Conservation (phyloP, 176 grass and related monocot species). For the Leersia perrieri region DNA sequence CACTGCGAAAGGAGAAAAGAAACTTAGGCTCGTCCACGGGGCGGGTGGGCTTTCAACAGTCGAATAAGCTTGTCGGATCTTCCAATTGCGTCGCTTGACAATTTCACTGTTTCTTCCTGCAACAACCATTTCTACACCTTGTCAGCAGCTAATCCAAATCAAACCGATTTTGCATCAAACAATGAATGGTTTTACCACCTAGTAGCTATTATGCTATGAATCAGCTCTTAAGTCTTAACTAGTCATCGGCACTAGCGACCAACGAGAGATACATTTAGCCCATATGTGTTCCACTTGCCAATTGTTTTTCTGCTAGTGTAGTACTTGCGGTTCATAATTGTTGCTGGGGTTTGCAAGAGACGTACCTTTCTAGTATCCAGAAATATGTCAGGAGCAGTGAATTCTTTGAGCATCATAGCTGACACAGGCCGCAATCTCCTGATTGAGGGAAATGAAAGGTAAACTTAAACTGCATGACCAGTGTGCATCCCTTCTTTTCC, state of each 20-base stretch:
- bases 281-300: background rate
- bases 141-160: background rate
- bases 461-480: background rate
- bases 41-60: background rate
- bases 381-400: conserved; percentile 30
- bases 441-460: conserved; percentile 9
- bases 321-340: background rate
- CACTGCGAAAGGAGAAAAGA: background rate
- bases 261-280: background rate
- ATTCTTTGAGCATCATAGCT: conserved; percentile 58
- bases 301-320: too few relatives aligned
- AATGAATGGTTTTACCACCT: background rate
- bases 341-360: background rate
- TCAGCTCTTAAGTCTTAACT: background rate
- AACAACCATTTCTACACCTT: background rate
- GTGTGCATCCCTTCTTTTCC: background rate
- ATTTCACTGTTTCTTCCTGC: conserved; percentile 24
- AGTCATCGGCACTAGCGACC: background rate
- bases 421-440: conserved; percentile 54
- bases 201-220: background rate
- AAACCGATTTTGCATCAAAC: background rate
- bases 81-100: background rate
- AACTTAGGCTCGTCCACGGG: background rate
- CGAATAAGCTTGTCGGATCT: conserved; percentile 20
- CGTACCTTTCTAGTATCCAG: conserved; percentile 32